These are phyloP conservation scores for Lactifluus hygrophoroides DNA, from an alignment of 768 basidiomycete species.

Conservation along the genomic window DNA sequence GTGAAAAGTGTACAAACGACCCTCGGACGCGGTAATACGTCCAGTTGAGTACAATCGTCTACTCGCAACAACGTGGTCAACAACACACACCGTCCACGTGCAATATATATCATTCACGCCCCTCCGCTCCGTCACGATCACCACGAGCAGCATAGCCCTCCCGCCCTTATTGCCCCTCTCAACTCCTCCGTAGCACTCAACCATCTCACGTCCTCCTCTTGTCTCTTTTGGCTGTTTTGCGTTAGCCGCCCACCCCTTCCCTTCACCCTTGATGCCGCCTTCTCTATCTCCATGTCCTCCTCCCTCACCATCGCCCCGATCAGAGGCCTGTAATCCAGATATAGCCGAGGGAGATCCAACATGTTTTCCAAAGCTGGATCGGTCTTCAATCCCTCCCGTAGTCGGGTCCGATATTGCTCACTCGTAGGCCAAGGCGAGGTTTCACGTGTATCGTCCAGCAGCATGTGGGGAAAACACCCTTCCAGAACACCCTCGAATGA, in stretches of 20 bases:
- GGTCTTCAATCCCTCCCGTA: constrained; percentile 38
- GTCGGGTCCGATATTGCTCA: constrained; percentile 13
- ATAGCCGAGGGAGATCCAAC: constrained; percentile 36
- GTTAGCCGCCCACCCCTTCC: constrained; percentile 35
- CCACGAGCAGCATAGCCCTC: constrained; percentile 15
- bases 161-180: constrained; percentile 18
- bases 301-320: constrained; percentile 52
- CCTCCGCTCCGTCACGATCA: constrained; percentile 14
- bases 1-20: constrained; percentile 1
- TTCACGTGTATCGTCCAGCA: neutral
- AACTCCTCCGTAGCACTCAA: constrained; percentile 33
- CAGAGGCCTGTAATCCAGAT: constrained; percentile 64
- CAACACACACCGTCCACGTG: constrained; percentile 13
- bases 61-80: constrained; percentile 2
- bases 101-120: neutral
- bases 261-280: constrained; percentile 17
- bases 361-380: constrained; percentile 30
- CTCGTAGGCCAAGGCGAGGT: neutral
- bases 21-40: neutral
- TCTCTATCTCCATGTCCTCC: constrained; percentile 49
- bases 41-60: constrained; percentile 1
- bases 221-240: constrained; percentile 59
- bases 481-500: constrained; percentile 3
- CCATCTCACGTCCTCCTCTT: constrained; percentile 36
- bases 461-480: neutral